Percentiles rank a stretch among this genome's conserved stretches.
These are phyloP conservation scores for Penicillium nucicola DNA, from an alignment of 495 filamentous ascomycete species.

Conservation along the genomic window DNA sequence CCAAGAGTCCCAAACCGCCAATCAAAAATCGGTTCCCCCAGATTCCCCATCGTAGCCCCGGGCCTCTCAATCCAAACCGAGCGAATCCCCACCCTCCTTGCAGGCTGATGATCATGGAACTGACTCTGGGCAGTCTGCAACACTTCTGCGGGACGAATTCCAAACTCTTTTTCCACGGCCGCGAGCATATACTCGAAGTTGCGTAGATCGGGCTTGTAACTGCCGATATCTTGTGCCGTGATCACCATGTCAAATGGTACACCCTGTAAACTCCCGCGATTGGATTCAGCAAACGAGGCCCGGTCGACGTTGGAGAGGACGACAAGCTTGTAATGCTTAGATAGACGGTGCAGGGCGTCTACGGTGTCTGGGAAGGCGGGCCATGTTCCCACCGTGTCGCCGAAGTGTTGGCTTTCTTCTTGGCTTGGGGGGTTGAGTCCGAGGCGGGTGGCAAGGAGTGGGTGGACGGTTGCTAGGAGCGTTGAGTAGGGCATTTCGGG, in stretches of 20 bases:
- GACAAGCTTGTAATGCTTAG: conserved; percentile 60
- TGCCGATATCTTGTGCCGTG: conserved; percentile 69
- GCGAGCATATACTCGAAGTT: conserved; percentile 68
- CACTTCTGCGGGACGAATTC: conserved; percentile 50
- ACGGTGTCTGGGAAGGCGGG: conserved; percentile 60
- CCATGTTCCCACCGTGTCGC: conserved; percentile 55
- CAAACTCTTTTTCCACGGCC: conserved; percentile 53
- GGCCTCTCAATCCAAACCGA: conserved; percentile 70
- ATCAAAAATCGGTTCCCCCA: conserved; percentile 46
- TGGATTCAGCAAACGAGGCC: conserved; percentile 52
- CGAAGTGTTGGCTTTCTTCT: conserved; percentile 35
- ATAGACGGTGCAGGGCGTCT: conserved; percentile 49
- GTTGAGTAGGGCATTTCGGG: conserved; percentile 53
- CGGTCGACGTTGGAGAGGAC: conserved; percentile 69
- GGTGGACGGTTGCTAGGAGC: conserved; percentile 48
- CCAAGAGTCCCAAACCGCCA: conserved; percentile 64
- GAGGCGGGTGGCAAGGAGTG: conserved; percentile 37
- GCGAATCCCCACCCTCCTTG: conserved; percentile 55
- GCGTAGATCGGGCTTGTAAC: conserved; percentile 62
- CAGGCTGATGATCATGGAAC: conserved; percentile 69
- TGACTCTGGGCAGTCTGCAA: conserved; percentile 69
- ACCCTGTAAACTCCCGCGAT: conserved; percentile 41
- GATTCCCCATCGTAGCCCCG: conserved; percentile 40
- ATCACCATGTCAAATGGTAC: conserved; percentile 60
- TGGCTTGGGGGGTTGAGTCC: conserved; percentile 26